These are phyloP conservation scores for Trichoderma brevicompactum DNA, from an alignment of 2,329 filamentous ascomycete species.

Conservation along the genomic window DNA sequence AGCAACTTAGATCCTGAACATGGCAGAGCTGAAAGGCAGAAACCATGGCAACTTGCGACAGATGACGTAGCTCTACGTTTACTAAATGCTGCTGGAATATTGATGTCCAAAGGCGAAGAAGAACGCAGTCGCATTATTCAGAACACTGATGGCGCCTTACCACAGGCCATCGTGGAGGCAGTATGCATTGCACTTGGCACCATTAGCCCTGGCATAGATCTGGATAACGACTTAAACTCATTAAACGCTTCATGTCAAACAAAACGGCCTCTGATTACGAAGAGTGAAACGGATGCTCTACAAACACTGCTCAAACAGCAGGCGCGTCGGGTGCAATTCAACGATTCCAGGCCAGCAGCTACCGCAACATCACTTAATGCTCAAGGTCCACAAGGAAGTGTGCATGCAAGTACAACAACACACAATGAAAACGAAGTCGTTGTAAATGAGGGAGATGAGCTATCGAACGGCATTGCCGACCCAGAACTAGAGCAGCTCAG, in stretches of 20 bases:
- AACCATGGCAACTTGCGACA: not conserved
- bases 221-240: not conserved
- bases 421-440: no score
- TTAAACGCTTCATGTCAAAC: accelerated
- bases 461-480: not conserved
- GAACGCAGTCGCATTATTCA: not conserved
- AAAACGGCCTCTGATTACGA: not conserved
- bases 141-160: not conserved
- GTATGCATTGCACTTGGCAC: not conserved
- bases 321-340: not conserved
- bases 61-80: not conserved
- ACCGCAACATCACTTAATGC: not conserved
- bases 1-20: not conserved
- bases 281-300: not conserved
- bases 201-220: not conserved
- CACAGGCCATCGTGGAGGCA: not conserved
- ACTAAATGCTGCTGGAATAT: not conserved
- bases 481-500: not conserved
- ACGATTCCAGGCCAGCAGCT: not conserved
- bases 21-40: not conserved
- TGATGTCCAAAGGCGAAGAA: not conserved
- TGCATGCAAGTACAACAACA: no score
- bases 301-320: not conserved
- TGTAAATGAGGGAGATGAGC: not conserved
- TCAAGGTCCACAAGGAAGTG: not conserved